Evolutionary conservation across 495 filamentous ascomycete genomes (phyloP).

Genomic region (Aspergillus coremiiformis): DNA sequence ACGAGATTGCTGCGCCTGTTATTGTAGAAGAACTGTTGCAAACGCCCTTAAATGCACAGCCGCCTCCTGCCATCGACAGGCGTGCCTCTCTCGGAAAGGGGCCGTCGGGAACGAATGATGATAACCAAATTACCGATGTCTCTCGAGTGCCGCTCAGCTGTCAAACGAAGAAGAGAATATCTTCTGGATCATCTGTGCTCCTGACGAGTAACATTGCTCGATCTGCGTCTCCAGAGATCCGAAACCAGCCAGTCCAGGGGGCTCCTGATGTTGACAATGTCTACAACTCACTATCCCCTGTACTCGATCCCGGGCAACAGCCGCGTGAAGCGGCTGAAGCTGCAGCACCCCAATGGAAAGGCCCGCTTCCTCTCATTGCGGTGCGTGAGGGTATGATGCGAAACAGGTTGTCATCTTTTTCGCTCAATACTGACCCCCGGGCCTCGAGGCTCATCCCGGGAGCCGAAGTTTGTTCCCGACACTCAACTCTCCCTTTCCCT

Average conservation of each 20-base stretch:
- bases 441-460: constrained; percentile 24
- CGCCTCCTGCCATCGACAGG: constrained; percentile 29
- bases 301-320: constrained; percentile 3
- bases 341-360: constrained; percentile 25
- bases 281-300: not conserved
- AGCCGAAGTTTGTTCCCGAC: constrained; percentile 5
- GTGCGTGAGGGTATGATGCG: constrained; percentile 35
- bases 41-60: constrained; percentile 49
- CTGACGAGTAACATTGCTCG: constrained; percentile 6
- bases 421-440: constrained; percentile 32
- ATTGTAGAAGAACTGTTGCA: constrained; percentile 60
- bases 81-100: constrained; percentile 11
- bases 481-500: constrained; percentile 13
- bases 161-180: constrained; percentile 4
- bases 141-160: constrained; percentile 4
- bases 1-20: constrained; percentile 54
- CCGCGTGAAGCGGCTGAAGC: constrained; percentile 9
- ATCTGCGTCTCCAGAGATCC: constrained; percentile 3
- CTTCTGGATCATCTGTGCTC: constrained; percentile 4
- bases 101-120: constrained; percentile 11
- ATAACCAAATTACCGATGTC: constrained; percentile 10
- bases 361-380: constrained; percentile 33
- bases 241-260: constrained; percentile 3
- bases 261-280: not conserved
- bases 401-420: constrained; percentile 34